A percentile compares a stretch with the other conserved stretches of the same genome.
Conservation (phyloP, 805 yeast genomes). For the Ogataea ganodermae region DNA sequence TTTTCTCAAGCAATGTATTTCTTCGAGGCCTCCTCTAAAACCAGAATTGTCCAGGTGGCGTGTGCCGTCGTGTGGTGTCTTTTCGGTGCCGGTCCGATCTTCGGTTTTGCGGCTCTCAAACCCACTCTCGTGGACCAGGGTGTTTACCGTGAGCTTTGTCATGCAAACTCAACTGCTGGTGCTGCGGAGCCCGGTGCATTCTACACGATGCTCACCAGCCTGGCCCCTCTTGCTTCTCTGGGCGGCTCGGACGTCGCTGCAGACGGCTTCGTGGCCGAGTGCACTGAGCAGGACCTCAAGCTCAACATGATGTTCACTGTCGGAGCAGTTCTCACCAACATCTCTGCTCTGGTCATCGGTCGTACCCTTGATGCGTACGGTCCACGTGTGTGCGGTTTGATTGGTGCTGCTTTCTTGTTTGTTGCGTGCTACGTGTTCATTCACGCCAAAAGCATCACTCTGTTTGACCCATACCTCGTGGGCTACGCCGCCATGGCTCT, state of each 20-base stretch:
- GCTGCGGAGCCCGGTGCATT: slow-evolving; percentile 8
- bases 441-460: slow-evolving; percentile 33
- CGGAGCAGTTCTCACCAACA: slow-evolving; percentile 58
- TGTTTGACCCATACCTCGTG: slow-evolving; percentile 51
- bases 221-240: background rate
- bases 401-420: slow-evolving; percentile 50
- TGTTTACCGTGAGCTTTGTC: slow-evolving; percentile 47
- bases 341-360: slow-evolving; percentile 54
- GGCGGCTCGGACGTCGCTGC: slow-evolving; percentile 17
- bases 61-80: slow-evolving; percentile 59
- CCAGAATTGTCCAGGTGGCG: slow-evolving; percentile 42
- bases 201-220: slow-evolving; percentile 6
- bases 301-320: slow-evolving; percentile 60
- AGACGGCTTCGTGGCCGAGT: slow-evolving; percentile 40
- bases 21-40: slow-evolving; percentile 33
- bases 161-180: slow-evolving; percentile 20
- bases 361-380: slow-evolving; percentile 51
- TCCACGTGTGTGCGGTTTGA: slow-evolving; percentile 53
- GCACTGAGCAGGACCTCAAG: slow-evolving; percentile 55
- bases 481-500: slow-evolving; percentile 56
- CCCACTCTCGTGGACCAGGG: slow-evolving; percentile 52
- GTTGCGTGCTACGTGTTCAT: slow-evolving; percentile 50
- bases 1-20: slow-evolving; percentile 30
- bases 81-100: slow-evolving; percentile 58
- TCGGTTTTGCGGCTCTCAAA: slow-evolving; percentile 61